These are phyloP conservation scores for Trypanosoma brucei DNA, from an alignment of 208 protist genomes.

Conservation along the genomic window DNA sequence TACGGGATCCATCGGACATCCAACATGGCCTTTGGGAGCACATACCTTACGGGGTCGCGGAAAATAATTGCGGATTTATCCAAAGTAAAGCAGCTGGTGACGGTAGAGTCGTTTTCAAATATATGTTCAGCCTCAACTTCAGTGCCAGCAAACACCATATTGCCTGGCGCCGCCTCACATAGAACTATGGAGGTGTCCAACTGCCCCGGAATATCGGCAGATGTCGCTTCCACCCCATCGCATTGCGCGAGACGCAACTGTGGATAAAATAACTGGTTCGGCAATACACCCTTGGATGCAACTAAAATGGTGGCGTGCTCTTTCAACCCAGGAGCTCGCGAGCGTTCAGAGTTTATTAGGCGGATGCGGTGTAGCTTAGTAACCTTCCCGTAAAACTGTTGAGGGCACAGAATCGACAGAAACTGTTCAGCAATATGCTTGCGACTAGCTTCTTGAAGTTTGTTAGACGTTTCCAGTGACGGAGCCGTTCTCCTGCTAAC, in stretches of 20 bases:
- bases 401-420: slow-evolving; percentile 69
- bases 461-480: slow-evolving; percentile 1
- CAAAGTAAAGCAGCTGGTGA: slow-evolving; percentile 77
- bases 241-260: slow-evolving; percentile 57
- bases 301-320: slow-evolving; percentile 71
- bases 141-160: slow-evolving; percentile 82
- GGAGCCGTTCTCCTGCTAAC: not conserved
- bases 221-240: slow-evolving; percentile 26
- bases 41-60: slow-evolving; percentile 51
- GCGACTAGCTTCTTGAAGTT: slow-evolving; percentile 34
- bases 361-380: slow-evolving; percentile 65
- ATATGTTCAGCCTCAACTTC: slow-evolving; percentile 60
- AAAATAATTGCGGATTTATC: slow-evolving; percentile 71
- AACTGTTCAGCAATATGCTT: slow-evolving; percentile 67
- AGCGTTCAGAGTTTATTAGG: slow-evolving; percentile 37
- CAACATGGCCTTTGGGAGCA: slow-evolving; percentile 63
- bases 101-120: slow-evolving; percentile 29
- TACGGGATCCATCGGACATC: slow-evolving; percentile 76
- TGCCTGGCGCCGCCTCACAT: slow-evolving; percentile 77
- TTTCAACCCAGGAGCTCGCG: slow-evolving; percentile 35
- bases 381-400: slow-evolving; percentile 86
- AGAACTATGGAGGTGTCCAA: slow-evolving; percentile 65
- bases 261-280: slow-evolving; percentile 73
- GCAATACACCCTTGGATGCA: slow-evolving; percentile 68
- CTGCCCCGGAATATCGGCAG: slow-evolving; percentile 19